Evolutionary conservation across 2,329 filamentous ascomycete species (phyloP).

Genomic region (Samsoniella hepiali): DNA sequence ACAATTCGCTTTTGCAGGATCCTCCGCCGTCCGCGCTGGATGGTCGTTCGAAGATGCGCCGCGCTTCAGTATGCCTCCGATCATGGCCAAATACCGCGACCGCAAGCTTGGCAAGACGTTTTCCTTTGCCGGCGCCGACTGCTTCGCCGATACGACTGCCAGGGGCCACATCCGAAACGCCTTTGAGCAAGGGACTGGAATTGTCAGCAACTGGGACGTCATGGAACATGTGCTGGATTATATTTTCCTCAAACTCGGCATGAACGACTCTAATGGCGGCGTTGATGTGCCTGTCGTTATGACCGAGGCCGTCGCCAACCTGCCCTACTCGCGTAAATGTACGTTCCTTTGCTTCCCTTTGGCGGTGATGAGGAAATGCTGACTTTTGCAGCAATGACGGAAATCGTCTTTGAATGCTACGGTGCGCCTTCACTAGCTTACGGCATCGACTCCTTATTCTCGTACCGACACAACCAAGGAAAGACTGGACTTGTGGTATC

Average conservation of each 20-base stretch:
- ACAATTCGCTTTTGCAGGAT: constrained; percentile 54
- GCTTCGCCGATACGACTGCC: constrained; percentile 91
- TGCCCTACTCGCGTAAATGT: constrained; percentile 87
- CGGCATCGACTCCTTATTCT: constrained; percentile 95
- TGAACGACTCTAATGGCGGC: constrained; percentile 69
- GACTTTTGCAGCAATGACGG: constrained; percentile 73
- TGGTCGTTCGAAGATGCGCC: constrained; percentile 92
- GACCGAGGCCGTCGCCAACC: constrained; percentile 91
- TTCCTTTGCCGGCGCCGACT: constrained; percentile 87
- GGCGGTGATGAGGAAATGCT: neutral
- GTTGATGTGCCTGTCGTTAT: constrained; percentile 88
- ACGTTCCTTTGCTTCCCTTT: constrained; percentile 34
- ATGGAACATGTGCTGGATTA: constrained; percentile 95
- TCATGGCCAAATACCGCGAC: constrained; percentile 93
- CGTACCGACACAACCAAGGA: constrained; percentile 88
- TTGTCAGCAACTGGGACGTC: constrained; percentile 96
- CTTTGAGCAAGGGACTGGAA: constrained; percentile 85
- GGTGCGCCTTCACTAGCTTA: constrained; percentile 84
- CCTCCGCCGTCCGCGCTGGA: constrained; percentile 82
- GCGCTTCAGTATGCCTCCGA: constrained; percentile 75
- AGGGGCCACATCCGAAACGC: constrained; percentile 85
- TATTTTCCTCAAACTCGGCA: constrained; percentile 86
- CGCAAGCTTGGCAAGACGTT: constrained; percentile 90
- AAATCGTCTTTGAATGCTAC: constrained; percentile 96
- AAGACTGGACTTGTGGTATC: constrained; percentile 84